These are phyloP conservation scores for Plenodomus lindquistii DNA, from an alignment of 2,329 filamentous ascomycete species.

Conservation along the genomic window DNA sequence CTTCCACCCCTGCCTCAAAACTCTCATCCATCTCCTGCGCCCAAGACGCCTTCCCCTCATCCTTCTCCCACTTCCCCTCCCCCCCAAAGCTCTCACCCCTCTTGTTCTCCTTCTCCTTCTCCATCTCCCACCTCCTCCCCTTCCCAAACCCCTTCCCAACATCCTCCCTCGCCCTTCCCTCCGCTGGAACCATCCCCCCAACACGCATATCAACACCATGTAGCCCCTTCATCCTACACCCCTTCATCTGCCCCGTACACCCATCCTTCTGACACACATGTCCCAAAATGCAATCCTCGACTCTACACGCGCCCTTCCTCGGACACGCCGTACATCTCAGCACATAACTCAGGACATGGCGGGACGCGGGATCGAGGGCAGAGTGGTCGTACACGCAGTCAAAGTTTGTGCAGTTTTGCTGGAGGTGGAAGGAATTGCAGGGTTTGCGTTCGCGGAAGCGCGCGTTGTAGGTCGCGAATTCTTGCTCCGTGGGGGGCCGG, in stretches of 20 bases:
- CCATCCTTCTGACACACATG: conserved; percentile 49
- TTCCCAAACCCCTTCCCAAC: background rate
- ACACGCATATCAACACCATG: conserved; percentile 26
- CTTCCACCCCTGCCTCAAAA: too few relatives aligned
- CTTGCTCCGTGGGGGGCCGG: conserved; percentile 41
- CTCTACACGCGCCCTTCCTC: conserved; percentile 48
- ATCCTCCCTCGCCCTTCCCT: background rate
- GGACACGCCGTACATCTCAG: conserved; percentile 51
- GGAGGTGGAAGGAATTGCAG: conserved; percentile 56
- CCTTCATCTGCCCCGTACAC: conserved; percentile 23
- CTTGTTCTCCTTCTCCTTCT: background rate
- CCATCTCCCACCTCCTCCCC: background rate
- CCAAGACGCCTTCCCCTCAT: too few relatives aligned
- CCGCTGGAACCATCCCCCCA: conserved; percentile 23
- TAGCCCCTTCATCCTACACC: conserved; percentile 32
- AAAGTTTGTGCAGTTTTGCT: conserved; percentile 40
- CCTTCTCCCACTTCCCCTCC: too few relatives aligned
- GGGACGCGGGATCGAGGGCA: conserved; percentile 45
- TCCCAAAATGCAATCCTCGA: conserved; percentile 50
- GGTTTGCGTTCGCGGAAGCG: conserved; percentile 46
- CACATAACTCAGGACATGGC: conserved; percentile 51
- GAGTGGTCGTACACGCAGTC: conserved; percentile 53
- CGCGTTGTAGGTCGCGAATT: conserved; percentile 46
- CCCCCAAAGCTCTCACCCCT: too few relatives aligned
- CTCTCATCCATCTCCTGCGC: too few relatives aligned